Percentiles rank a stretch among this genome's conserved stretches.
phyloP scores from a whole-genome alignment of 1,139 yeast genomes.

The Hanseniaspora gamundiae region DNA sequence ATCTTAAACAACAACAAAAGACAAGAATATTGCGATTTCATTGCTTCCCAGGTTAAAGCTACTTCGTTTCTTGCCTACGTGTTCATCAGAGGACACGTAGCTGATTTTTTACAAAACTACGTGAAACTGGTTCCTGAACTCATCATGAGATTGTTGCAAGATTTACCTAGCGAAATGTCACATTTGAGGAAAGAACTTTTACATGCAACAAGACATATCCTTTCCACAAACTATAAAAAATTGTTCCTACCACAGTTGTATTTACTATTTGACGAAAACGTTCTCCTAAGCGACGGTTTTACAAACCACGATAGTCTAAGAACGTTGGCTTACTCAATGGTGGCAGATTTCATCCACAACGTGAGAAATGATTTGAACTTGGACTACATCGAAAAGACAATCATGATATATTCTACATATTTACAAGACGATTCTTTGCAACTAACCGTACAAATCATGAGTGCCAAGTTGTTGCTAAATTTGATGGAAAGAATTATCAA shows the following conservation, averaged over 20 bases:
- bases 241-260: conserved; percentile 82
- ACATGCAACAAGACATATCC: conserved; percentile 88
- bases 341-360: conserved; percentile 91
- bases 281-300: conserved; percentile 83
- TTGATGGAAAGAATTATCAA: conserved; percentile 82
- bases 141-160: conserved; percentile 75
- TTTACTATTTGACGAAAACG: conserved; percentile 71
- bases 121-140: conserved; percentile 77
- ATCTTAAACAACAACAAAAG: conserved; percentile 69
- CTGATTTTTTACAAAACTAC: conserved; percentile 46
- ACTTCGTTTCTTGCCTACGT: conserved; percentile 92
- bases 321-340: conserved; percentile 90
- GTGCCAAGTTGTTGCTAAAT: conserved; percentile 81
- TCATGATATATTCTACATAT: conserved; percentile 68
- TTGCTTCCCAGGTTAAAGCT: conserved; percentile 93
- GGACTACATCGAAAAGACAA: conserved; percentile 80
- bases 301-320: conserved; percentile 78
- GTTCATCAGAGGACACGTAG: conserved; percentile 71
- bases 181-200: conserved; percentile 85
- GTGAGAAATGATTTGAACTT: conserved; percentile 78
- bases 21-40: conserved; percentile 75
- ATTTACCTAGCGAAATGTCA: conserved; percentile 92
- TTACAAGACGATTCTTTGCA: conserved; percentile 77
- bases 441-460: conserved; percentile 89
- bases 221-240: conserved; percentile 76